Percentiles rank a stretch among this genome's conserved stretches.
These are phyloP conservation scores for Cryptosporidium viatorum DNA, from an alignment of 169 alveolate genomes.

Conservation along the genomic window DNA sequence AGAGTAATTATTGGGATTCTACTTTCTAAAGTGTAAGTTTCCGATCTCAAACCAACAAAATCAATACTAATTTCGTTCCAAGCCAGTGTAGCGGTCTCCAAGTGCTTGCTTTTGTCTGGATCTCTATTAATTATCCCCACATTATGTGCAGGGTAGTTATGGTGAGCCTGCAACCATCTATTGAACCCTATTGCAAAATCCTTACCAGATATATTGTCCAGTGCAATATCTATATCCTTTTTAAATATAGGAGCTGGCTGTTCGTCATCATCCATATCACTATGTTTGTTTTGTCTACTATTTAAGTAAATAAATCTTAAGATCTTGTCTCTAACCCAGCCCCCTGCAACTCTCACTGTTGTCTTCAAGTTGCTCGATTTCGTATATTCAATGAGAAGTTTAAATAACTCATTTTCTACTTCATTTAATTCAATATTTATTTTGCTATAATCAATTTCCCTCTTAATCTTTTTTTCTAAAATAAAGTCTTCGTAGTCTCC, in stretches of 20 bases:
- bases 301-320: constrained; percentile 78
- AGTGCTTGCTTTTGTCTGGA: constrained; percentile 96
- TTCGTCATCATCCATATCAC: constrained; percentile 67
- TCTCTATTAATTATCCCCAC: constrained; percentile 93
- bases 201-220: constrained; percentile 95
- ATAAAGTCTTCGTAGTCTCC: constrained; percentile 37
- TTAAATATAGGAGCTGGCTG: constrained; percentile 61
- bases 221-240: constrained; percentile 97
- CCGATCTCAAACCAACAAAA: constrained; percentile 96
- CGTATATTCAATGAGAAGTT: constrained; percentile 24
- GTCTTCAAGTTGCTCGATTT: constrained; percentile 17
- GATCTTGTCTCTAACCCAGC: constrained; percentile 99
- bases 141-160: constrained; percentile 39
- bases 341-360: constrained; percentile 96
- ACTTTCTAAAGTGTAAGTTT: constrained; percentile 86
- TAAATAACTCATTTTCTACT: constrained; percentile 29
- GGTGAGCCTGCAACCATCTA: constrained; percentile 64
- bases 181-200: constrained; percentile 84
- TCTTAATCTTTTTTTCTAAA: constrained; percentile 5
- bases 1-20: constrained; percentile 93
- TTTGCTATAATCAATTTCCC: not conserved
- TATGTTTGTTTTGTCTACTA: not conserved
- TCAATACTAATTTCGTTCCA: constrained; percentile 92
- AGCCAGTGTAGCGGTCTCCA: constrained; percentile 96
- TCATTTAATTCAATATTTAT: not conserved